Conservation (phyloP, 192 early-diverging fungal genomes). For the Chytriomyces sp. region DNA sequence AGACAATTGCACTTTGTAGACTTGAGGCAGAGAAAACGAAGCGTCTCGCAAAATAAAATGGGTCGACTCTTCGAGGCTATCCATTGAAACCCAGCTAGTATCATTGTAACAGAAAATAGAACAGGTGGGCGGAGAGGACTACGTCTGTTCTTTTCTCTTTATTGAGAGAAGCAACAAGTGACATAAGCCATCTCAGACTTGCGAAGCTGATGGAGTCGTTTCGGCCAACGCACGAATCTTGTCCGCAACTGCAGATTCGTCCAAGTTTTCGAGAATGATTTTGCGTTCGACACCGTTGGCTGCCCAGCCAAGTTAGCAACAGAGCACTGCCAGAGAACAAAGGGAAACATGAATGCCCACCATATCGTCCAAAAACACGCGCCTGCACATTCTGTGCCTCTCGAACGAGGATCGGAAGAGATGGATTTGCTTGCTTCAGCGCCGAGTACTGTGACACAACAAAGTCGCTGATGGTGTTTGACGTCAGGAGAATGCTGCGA, state of each 20-base stretch:
- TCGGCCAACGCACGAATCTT: slow-evolving; percentile 68
- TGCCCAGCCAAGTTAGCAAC: slow-evolving; percentile 39
- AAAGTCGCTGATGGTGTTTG: slow-evolving; percentile 71
- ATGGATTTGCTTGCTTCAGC: slow-evolving; percentile 86
- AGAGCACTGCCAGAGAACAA: not conserved
- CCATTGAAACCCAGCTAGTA: too few species aligned
- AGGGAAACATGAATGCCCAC: slow-evolving; percentile 61
- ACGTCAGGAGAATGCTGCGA: not conserved
- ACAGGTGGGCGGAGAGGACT: too few species aligned
- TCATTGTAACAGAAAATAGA: too few species aligned
- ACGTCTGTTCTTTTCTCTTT: too few species aligned
- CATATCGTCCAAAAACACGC: slow-evolving; percentile 87
- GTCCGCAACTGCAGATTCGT: slow-evolving; percentile 72
- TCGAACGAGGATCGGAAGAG: slow-evolving; percentile 87
- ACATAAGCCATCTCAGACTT: slow-evolving; percentile 19
- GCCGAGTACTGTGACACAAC: slow-evolving; percentile 77
- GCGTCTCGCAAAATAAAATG: slow-evolving; percentile 8
- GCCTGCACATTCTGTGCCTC: slow-evolving; percentile 86
- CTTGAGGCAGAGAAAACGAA: not conserved
- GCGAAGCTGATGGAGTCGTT: slow-evolving; percentile 30
- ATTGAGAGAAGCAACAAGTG: slow-evolving; percentile 25
- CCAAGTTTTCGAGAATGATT: slow-evolving; percentile 73
- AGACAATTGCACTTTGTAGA: not conserved
- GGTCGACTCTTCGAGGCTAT: too few species aligned
- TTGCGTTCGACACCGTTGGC: slow-evolving; percentile 83